These are phyloP conservation scores for Ensete ventricosum DNA, from an alignment of 176 grass and related monocot genomes.

Conservation along the genomic window DNA sequence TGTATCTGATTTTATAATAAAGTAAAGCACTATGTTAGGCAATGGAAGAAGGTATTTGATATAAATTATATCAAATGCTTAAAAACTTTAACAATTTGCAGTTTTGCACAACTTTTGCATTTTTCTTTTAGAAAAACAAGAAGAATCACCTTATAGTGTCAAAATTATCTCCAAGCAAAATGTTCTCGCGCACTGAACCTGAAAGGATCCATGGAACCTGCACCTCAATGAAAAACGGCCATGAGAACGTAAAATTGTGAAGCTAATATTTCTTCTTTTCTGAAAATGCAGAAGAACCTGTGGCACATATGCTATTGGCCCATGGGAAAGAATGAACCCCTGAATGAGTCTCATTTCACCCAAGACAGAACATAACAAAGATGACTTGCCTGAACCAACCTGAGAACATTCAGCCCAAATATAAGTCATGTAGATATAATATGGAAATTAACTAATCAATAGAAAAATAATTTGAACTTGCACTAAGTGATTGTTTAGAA, in stretches of 20 bases:
- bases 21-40: not conserved
- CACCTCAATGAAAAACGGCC: conserved; percentile 9
- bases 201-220: conserved; percentile 94
- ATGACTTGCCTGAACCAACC: conserved; percentile 96
- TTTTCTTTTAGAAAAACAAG: not conserved
- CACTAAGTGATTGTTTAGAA: not conserved
- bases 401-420: conserved; percentile 27
- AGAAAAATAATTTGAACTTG: not conserved
- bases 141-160: conserved; percentile 49
- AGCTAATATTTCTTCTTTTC: not conserved
- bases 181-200: conserved; percentile 73
- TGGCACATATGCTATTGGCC: conserved; percentile 72
- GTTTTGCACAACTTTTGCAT: too few relatives aligned
- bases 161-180: conserved; percentile 81
- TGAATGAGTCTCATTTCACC: conserved; percentile 58
- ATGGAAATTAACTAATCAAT: not conserved
- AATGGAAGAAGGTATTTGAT: not conserved
- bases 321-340: conserved; percentile 42
- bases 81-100: too few relatives aligned
- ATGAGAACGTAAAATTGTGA: conserved; percentile 3
- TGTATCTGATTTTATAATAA: conserved; percentile 33
- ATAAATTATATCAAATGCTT: not conserved
- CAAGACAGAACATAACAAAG: conserved; percentile 73
- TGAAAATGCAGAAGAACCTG: conserved; percentile 39
- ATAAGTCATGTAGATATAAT: not conserved